Evolutionary conservation across 805 yeast species (phyloP), one percentile per base, ranked within the genome.

Genomic region (Saturnispora sekii): DNA sequence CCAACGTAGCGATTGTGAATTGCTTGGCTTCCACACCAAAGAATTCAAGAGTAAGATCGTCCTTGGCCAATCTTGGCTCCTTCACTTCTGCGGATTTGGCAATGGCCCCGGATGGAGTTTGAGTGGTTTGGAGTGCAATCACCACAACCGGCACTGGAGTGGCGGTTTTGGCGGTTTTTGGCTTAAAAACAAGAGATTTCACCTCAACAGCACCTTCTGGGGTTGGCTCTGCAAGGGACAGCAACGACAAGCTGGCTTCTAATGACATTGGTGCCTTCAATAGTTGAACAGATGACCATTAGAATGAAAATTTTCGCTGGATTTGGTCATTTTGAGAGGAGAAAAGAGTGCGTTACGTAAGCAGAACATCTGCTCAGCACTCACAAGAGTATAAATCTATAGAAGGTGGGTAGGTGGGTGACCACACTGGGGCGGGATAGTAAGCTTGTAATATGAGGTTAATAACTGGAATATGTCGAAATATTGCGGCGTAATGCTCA

Each of bases 61-160:
- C 89, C 54, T 80, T 80, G 43, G 96, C 96, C 56, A 87, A 69
- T 65, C 96, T 76, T 52, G 94, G 94, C 49, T 87, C 96, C 65
- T 87, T 87, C 43, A 75, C 84, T 37, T 68, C 71, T 10, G 87
- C 82, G 35, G 77, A 72, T 45, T 72, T 68, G 46, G 95, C 89
- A 52, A 86, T 72, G 33, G 71, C 58, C 16, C 72, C 68, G 3
- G 82, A 64, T 40, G 94, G 85, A 31, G 95, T 85, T 39, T 70
- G 68, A 5, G 95, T 84, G 2, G 79, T 55, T 31, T 75, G 75
- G 48, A 81, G 71, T 7, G 95, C 95, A 57, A 87, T 73, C 30
- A 86, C 85, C 43, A 87, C 75, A 29, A 87, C 73, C 35, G 96
- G 95, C 35, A 83, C 78, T 26, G 93, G 84, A 15, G 75, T 63